Percentiles rank a stretch among this genome's conserved stretches.
Evolutionary conservation across 768 basidiomycete species (phyloP).

Genomic region (Kwoniella europaea): DNA sequence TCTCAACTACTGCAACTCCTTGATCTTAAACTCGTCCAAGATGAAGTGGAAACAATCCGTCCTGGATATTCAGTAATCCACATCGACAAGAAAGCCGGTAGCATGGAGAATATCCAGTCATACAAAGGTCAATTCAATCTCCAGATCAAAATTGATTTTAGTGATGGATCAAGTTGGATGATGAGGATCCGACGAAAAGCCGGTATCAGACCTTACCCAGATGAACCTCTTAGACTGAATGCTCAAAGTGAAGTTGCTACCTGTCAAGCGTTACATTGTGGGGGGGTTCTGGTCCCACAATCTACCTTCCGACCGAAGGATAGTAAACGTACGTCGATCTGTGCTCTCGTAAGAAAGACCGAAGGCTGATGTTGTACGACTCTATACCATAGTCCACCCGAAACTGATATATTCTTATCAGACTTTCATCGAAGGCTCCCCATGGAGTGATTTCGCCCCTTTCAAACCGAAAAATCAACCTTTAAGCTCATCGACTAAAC

Average conservation of each 20-base stretch:
- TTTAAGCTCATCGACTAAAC: neutral
- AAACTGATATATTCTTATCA: constrained; percentile 18
- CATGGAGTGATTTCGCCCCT: neutral
- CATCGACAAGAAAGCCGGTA: neutral
- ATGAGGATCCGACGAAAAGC: constrained; percentile 5
- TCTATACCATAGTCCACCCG: neutral
- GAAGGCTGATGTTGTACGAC: no score
- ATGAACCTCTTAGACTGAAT: constrained; percentile 2
- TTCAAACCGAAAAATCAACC: neutral
- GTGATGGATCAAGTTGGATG: constrained; percentile 12
- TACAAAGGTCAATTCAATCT: neutral
- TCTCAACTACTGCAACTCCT: neutral
- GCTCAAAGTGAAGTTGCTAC: constrained; percentile 5
- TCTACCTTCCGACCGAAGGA: neutral
- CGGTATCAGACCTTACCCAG: neutral
- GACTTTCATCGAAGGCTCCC: neutral
- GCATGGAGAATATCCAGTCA: neutral
- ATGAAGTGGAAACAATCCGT: neutral
- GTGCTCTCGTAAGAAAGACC: no score
- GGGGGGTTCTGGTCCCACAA: neutral
- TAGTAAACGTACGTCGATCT: neutral
- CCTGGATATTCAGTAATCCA: neutral
- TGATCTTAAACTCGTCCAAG: neutral
- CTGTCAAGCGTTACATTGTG: constrained; percentile 2
- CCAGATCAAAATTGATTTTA: constrained; percentile 12